Evolutionary conservation across 2,329 filamentous ascomycete genomes (phyloP), one percentile per base, ranked within the genome.

Genomic region (Bisporella sp.): DNA sequence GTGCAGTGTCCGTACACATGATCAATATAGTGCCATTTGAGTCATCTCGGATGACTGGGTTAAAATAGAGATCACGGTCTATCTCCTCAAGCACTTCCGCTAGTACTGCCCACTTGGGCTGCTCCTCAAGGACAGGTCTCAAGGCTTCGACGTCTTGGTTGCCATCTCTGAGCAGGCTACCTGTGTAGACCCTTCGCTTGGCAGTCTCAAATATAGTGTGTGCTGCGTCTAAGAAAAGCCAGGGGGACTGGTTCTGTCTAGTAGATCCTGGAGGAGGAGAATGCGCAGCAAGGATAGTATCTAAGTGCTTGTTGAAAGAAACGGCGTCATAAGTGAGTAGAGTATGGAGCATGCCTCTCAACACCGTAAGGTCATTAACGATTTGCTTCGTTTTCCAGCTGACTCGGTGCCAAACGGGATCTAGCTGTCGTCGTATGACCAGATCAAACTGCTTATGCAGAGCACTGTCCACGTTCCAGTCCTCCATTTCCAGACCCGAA

Each of bases 321-420:
- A 97, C 89, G 21, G 89, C 84, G 68, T 99, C 93, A 59, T 93
- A 89, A 2, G 85, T 85, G 30, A 99, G 77, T 21, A 99, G 74
- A 35, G 75, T 85, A 68, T 92, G 86, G 12, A 99, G 76, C 66
- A 97, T 85, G 28, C 82, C 83, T 51, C 92, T 81, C 37, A 99
- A 75, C 13, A 96, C 83, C 0, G 85, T 86, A 59, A 99, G 68
- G 65, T 97, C 93, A 61, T 84, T 86, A 50, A 95, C 92, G 59
- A 99, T 96, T 68, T 96, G 91, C 62, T 87, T 89, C 2, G 92
- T 97, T 68, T 93, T 90, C 77, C 88, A 95, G 66, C 87, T 96
- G 47, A 96, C 88, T 48, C 93, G 82, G 71, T 99, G 93, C 93
- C 93, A 99, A 52, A 97, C 91, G 4, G 92, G 91, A 63, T 97